These are phyloP conservation scores for Tulasnella sp. DNA, from an alignment of 768 basidiomycete genomes.

Conservation along the genomic window DNA sequence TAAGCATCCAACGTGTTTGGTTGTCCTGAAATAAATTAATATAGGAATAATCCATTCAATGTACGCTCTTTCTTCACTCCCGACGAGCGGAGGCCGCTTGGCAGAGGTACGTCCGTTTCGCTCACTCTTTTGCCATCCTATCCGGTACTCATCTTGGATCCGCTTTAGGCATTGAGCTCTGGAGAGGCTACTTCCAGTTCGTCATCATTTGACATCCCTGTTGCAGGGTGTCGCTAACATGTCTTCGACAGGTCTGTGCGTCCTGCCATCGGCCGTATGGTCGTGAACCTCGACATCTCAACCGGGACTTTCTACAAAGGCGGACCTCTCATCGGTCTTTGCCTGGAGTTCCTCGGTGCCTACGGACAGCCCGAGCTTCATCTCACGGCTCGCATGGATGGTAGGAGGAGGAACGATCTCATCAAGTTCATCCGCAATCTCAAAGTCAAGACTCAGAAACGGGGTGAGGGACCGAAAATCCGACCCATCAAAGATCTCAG, in stretches of 20 bases:
- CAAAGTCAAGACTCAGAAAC: conserved; percentile 8
- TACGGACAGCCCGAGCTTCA: conserved; percentile 26
- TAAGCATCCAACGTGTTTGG: neutral
- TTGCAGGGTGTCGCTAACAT: neutral
- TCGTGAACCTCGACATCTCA: conserved; percentile 69
- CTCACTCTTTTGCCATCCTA: too few species aligned
- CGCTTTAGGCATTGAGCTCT: conserved; percentile 52
- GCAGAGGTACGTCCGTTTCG: conserved; percentile 34
- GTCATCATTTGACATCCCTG: conserved; percentile 2
- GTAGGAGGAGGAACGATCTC: neutral
- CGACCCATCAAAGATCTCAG: conserved; percentile 55
- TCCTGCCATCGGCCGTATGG: conserved; percentile 48
- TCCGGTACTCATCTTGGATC: too few species aligned
- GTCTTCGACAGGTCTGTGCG: conserved; percentile 38
- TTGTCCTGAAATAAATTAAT: neutral
- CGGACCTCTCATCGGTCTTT: conserved; percentile 47
- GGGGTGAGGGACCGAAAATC: conserved; percentile 23
- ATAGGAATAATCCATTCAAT: conserved; percentile 50
- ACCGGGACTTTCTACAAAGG: conserved; percentile 57
- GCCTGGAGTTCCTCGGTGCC: conserved; percentile 41
- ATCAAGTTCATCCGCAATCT: conserved; percentile 14
- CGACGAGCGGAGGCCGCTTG: conserved; percentile 36
- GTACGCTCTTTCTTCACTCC: conserved; percentile 63
- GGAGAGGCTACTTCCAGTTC: conserved; percentile 69
- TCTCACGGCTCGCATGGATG: conserved; percentile 23